Base-by-base conservation (phyloP, 345 rosid genomes). In the Syzygium aromaticum region DNA sequence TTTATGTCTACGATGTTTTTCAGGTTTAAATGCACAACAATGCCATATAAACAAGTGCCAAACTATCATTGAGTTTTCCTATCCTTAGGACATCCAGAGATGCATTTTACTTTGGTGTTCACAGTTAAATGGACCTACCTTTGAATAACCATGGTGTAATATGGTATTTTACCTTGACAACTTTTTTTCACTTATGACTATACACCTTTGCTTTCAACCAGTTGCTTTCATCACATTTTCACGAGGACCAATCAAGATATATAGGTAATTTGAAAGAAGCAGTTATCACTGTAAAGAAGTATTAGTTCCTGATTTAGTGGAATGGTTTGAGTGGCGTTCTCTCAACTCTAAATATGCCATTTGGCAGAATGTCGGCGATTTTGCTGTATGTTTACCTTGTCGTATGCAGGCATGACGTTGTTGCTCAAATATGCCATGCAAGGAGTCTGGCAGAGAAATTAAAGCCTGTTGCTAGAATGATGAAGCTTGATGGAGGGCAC, bases 401-500 rank as follows among this genome's bases (percentile, higher is more conserved):
- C 51, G 15, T 90, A 85, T 86, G 89, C 86, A 98, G 99, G 93
- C 91, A 93, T 87, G 99, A 98, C 87, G 92, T 98, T 87, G 94
- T 98, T 90, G 99, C 99, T 54, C 99, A 95, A 90, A 92, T 98
- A 82, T 91, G 87, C 88, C 87, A 95, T 86, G 99, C 99, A 56
- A 95, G 91, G 92, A 95, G 92, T 88, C 94, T 98, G 64, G 98
- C 99, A 49, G 93, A 93, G 91, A 96, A 91, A 92, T 92, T 98
- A 87, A 91, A 94, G 86, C 99, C 99, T 8, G 93, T 88, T 52
- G 96, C 99, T 86, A 95, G 93, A 91, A 95, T 98, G 99, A 89
- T 96, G 86, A 98, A 98, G 87, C 98, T 98, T 90, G 96, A 94
- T 77, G 98, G 99, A 38, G 99, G 98, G 54, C 99, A 98, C 93